Percentiles rank a stretch among this genome's conserved stretches.
Evolutionary conservation across 306 rosid genomes (phyloP).

Genomic region (Calophaca sinica): DNA sequence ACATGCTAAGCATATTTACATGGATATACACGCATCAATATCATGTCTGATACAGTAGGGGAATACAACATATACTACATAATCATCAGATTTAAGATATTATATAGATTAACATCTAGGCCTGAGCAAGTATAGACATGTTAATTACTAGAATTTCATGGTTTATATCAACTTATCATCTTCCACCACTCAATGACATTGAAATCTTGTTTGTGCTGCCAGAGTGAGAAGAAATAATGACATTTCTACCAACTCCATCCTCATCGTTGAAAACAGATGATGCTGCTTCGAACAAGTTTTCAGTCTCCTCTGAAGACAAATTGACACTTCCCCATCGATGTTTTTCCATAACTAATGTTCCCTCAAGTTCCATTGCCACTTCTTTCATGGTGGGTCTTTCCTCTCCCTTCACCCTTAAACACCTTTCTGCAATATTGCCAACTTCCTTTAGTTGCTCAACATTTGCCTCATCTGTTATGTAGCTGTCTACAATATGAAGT

Average conservation of each 20-base stretch:
- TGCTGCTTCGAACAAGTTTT: constrained; percentile 13
- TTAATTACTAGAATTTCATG: background rate
- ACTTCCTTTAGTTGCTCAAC: constrained; percentile 52
- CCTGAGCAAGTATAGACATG: background rate
- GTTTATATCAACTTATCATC: background rate
- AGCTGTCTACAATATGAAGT: constrained; percentile 50
- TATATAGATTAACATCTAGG: background rate
- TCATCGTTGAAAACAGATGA: background rate
- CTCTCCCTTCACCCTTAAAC: constrained; percentile 54
- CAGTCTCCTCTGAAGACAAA: constrained; percentile 12
- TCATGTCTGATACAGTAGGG: too few species aligned
- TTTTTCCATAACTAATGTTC: constrained; percentile 37
- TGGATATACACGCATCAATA: too few species aligned
- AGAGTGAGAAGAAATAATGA: background rate
- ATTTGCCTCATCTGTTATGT: constrained; percentile 33
- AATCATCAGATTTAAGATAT: too few species aligned
- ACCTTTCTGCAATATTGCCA: constrained; percentile 45
- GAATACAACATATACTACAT: too few species aligned
- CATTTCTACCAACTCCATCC: background rate
- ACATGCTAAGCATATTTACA: too few species aligned
- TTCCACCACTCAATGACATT: constrained; percentile 24
- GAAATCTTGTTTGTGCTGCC: constrained; percentile 22
- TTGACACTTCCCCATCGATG: constrained; percentile 28
- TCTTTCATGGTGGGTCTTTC: constrained; percentile 70
- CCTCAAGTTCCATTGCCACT: constrained; percentile 59